Base-by-base conservation (phyloP, 2,329 filamentous ascomycete species). In the Colletotrichum gigasporum region DNA sequence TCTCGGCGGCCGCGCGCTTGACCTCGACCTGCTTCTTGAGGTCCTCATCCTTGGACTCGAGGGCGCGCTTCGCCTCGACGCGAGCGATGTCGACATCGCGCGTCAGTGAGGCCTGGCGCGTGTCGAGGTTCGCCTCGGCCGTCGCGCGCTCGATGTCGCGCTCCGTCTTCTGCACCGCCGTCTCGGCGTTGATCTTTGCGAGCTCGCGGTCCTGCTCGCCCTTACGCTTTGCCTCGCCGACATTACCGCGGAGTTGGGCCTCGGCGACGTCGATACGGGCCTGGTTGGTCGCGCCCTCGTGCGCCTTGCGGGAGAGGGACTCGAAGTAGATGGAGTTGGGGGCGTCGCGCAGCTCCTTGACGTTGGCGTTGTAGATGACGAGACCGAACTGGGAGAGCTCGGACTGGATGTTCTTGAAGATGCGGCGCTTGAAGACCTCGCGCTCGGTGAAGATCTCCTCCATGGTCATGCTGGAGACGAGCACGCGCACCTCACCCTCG, bases 401-500 rank as follows among this genome's bases (percentile, higher is more conserved):
- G 63, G 86, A 86, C 74, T 94, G 91, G 61, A 95, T 92, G 74
- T 92, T 91, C 68, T 83, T 83, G 77, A 90, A 91, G 70, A 92
- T 90, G 69, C 91, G 89, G 69, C 85, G 86, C 81, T 95, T 93
- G 82, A 94, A 94, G 42, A 91, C 82, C 69, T 92, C 89, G 32
- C 91, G 83, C 77, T 92, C 90, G 65, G 89, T 90, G 76, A 94
- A 94, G 63, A 96, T 91, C 77, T 96, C 92, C 74, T 95, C 92
- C 91, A 96, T 95, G n/a, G 92, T 94, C 91, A 96, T 95, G 70
- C 88, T 90, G 0, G 90, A 92, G 41, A 96, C 91, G 55, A 96
- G 88, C 5, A 93, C 91, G 63, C 93, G 87, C 1, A 91, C 94
- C 76, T 96, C 93, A 66, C 93, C 93, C 76, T 96, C 92, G 70